Base-by-base conservation (phyloP, 2,329 filamentous ascomycete genomes). In the Alternaria arborescens region DNA sequence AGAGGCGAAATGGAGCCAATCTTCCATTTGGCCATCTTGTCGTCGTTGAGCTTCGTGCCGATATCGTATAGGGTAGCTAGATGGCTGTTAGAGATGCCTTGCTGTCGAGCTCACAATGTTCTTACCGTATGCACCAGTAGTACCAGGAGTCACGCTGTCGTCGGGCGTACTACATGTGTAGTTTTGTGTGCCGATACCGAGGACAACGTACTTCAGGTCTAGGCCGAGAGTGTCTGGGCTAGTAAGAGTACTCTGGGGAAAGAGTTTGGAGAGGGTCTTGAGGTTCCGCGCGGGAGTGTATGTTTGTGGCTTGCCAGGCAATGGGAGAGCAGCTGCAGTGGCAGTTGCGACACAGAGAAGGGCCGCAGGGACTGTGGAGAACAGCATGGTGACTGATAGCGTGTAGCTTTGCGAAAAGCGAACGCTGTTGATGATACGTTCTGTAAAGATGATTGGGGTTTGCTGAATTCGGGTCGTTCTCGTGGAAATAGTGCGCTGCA, bases 151-250 rank as follows among this genome's bases (percentile, higher is more conserved):
- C 32, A 60, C 68, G 24, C 70, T 69, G 22, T 65, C 65, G 36
- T 76, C 70, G 22, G 61, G 59, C 12, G 55, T 62, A 2, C 66
- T 50, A 66, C 83, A 85, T 28, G 81, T 82, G 68, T 84, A 85
- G 77, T 85, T 85, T 64, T 85, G 83, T n/a, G 82, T 83, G 28
- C 84, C 84, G 28, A 83, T 75, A 38, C 83, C 84, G 30, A 85
- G 70, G 20, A 79, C 76, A 43, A 85, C 74, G 62, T 81, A 82
- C 68, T 83, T 82, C 47, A 85, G 79, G 18, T 68, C 53, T 8
- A 60, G 24, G 16, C 65, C 71, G 14, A 60, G 32, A 8, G 64
- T 71, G 14, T 65, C 63, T 1, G 75, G 74, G 16, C 65, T 42
- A n/a, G 73, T 69, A 8, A 78, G 74, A 11, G 66, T 68, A 55